Base-by-base conservation (phyloP, 1,284 basidiomycete species). In the Chondrostereum purpureum region DNA sequence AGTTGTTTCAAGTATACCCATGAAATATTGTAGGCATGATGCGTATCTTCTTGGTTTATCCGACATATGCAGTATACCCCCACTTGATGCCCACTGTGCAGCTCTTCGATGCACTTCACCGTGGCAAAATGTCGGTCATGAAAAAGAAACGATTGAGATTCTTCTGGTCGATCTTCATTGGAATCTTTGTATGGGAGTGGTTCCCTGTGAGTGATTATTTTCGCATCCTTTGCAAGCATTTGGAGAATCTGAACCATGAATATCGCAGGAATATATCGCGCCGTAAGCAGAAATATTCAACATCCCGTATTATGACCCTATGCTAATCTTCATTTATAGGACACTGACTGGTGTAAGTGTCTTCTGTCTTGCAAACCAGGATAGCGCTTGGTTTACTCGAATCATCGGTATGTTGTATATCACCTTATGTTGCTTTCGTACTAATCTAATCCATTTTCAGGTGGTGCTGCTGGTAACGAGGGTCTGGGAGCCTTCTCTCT, bases 341-440 rank as follows among this genome's bases (percentile, higher is more conserved):
- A 72, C 73, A 1, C 64, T 79, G 39, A 75, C 73, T 34, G 77
- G 77, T 46, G 65, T 75, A 53, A 80, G 73, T 20, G 70, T 80
- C 50, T 75, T 81, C 65, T 80, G 77, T 58, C 59, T 80, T 34
- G 72, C 75, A 2, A 65, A 77, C 53, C 63, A 66, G 51, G 59
- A 77, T 40, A 74, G 69, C 51, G 56, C 74, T n/a, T 77, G 77
- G 66, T 66, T 80, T 53, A 75, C 76, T 5, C 74, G 78, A 43
- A 68, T 83, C 45, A 82, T 82, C 50, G 74, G 27, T 33, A 43
- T 11, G 41, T 45, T 5, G 38, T 34, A 42, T 1, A 39, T 43
- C 11, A 40, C 42, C 2, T 42, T 47, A 8, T 48, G 44, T 5
- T n/a, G n/a, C 21, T 23, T 36, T 22, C 12, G 17, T 34, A 11